Percentiles rank a stretch among this genome's conserved stretches.
These are phyloP conservation scores for Bathelium albidoporum DNA, from an alignment of 495 filamentous ascomycete genomes.

Conservation along the genomic window DNA sequence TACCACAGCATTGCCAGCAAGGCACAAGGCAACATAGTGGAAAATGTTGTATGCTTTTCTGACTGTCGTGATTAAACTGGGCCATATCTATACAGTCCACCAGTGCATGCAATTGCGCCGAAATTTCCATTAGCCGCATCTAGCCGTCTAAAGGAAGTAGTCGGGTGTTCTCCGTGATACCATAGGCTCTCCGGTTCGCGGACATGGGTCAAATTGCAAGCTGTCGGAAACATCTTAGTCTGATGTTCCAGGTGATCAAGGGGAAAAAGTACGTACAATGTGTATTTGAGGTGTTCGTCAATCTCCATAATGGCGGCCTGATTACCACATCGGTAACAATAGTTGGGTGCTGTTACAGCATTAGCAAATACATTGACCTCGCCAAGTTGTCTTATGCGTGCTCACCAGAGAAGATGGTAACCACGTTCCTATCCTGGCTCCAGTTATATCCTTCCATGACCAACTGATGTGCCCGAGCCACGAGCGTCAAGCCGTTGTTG, in stretches of 20 bases:
- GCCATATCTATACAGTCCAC: neutral
- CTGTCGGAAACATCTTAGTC: conserved; percentile 37
- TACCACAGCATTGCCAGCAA: neutral
- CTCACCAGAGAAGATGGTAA: conserved; percentile 96
- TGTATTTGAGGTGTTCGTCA: conserved; percentile 98
- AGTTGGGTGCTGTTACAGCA: conserved; percentile 65
- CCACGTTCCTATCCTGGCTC: conserved; percentile 93
- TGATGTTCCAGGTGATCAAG: conserved; percentile 3
- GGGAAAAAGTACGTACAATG: conserved; percentile 64
- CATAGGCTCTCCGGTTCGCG: conserved; percentile 95
- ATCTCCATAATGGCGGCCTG: conserved; percentile 99
- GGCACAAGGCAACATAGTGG: neutral
- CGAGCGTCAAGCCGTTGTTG: conserved; percentile 94
- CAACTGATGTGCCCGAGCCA: conserved; percentile 88
- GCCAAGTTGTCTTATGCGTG: too few relatives aligned
- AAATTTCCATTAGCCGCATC: neutral
- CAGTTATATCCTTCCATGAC: conserved; percentile 99
- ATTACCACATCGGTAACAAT: conserved; percentile 97
- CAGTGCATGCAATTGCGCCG: conserved; percentile 3
- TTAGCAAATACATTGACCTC: too few relatives aligned
- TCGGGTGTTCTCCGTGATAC: conserved; percentile 93
- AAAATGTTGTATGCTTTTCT: conserved; percentile 2
- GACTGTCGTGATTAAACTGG: neutral
- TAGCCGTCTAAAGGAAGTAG: conserved; percentile 75
- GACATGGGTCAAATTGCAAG: conserved; percentile 98